phyloP scores from a whole-genome alignment of 2,329 filamentous ascomycete species.

The Penicillium sp. region DNA sequence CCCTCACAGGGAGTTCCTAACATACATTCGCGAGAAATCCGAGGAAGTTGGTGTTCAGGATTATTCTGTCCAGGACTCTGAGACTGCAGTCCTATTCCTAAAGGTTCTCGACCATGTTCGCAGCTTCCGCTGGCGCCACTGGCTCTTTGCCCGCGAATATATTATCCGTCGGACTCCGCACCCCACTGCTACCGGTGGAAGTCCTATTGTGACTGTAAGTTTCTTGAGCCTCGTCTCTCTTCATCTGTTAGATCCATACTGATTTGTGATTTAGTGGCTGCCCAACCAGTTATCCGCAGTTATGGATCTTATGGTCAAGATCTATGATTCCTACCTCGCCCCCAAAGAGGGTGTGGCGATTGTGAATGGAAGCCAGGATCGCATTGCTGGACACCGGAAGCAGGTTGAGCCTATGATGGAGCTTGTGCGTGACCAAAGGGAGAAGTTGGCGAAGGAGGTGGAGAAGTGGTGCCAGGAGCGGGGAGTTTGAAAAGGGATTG shows the following conservation, averaged over 20 bases:
- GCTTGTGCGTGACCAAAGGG: constrained; percentile 34
- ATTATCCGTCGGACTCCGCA: constrained; percentile 49
- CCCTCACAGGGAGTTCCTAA: constrained; percentile 83
- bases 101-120: constrained; percentile 49
- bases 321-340: constrained; percentile 43
- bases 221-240: not conserved
- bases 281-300: constrained; percentile 51
- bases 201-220: constrained; percentile 50
- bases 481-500: constrained; percentile 31
- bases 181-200: constrained; percentile 51
- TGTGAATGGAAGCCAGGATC: constrained; percentile 16
- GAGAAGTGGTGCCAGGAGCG: constrained; percentile 49
- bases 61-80: constrained; percentile 39
- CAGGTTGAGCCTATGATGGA: constrained; percentile 42
- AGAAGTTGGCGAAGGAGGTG: constrained; percentile 43
- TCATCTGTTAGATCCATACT: not conserved
- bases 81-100: constrained; percentile 47
- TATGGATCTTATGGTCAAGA: constrained; percentile 51
- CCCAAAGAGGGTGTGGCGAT: constrained; percentile 28
- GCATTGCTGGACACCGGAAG: constrained; percentile 34
- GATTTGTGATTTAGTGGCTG: constrained; percentile 38
- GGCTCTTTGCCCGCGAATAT: constrained; percentile 51
- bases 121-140: constrained; percentile 53
- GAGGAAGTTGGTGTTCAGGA: constrained; percentile 47
- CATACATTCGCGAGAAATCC: constrained; percentile 62